Evolutionary conservation across 1,284 basidiomycete species (phyloP).

Genomic region (Cerioporus squamosus): DNA sequence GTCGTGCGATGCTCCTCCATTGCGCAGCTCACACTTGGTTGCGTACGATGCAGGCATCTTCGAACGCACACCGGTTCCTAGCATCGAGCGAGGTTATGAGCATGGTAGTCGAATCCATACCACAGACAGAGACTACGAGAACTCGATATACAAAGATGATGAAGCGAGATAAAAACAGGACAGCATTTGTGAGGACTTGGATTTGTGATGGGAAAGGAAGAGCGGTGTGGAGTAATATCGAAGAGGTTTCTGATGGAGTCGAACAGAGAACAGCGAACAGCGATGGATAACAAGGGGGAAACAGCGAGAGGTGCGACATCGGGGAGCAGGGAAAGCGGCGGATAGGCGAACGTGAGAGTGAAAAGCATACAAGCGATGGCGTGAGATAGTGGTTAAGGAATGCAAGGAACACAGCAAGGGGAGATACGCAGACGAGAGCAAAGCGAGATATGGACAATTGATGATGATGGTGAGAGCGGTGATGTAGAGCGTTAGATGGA

Average conservation of each 20-base stretch:
- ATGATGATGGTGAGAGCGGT: neutral
- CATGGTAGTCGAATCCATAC: neutral
- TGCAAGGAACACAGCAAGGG: neutral
- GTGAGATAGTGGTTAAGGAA: neutral
- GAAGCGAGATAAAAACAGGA: neutral
- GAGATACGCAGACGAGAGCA: neutral
- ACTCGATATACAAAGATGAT: neutral
- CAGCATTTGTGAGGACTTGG: too few relatives aligned
- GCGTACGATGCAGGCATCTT: too few relatives aligned
- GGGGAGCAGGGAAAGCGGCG: neutral
- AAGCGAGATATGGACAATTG: neutral
- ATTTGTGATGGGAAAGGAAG: too few relatives aligned
- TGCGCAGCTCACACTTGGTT: too few relatives aligned
- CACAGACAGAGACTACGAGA: neutral
- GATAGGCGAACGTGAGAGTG: neutral
- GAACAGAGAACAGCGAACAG: neutral
- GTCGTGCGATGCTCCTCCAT: too few relatives aligned
- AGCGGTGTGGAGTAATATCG: too few relatives aligned
- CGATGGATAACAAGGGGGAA: neutral
- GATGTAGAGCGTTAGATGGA: neutral
- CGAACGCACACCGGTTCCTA: too few relatives aligned
- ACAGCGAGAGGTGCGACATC: neutral
- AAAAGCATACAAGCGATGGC: neutral
- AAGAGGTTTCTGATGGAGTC: too few relatives aligned
- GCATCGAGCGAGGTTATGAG: too few relatives aligned